Percentiles rank a stretch among this genome's conserved stretches.
phyloP scores from a whole-genome alignment of 2,329 filamentous ascomycete genomes.

The Falciphora oryzae region DNA sequence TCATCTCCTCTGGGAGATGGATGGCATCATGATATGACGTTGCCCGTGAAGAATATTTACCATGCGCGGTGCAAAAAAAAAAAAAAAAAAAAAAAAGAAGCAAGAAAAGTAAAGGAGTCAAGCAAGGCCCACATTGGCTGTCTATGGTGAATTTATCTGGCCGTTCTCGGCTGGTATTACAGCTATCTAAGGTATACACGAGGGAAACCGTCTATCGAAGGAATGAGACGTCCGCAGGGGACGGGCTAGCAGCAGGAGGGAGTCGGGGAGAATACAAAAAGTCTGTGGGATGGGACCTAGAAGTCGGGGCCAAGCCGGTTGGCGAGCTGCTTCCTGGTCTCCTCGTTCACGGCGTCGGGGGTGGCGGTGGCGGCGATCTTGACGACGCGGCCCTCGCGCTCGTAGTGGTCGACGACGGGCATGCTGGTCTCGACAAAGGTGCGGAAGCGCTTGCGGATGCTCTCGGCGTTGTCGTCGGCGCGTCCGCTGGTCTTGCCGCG shows the following conservation, averaged over 20 bases:
- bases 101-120: background rate
- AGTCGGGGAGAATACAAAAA: background rate
- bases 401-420: conserved; percentile 88
- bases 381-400: conserved; percentile 69
- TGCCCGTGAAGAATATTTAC: background rate
- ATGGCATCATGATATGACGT: background rate
- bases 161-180: background rate
- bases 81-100: background rate
- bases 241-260: background rate
- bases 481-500: conserved; percentile 89
- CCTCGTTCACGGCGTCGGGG: conserved; percentile 56
- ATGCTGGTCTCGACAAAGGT: conserved; percentile 95
- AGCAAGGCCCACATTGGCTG: background rate
- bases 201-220: background rate
- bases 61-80: background rate
- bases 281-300: conserved; percentile 15
- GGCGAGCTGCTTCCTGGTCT: conserved; percentile 44
- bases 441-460: conserved; percentile 92
- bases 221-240: background rate
- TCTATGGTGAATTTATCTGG: background rate
- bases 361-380: conserved; percentile 66
- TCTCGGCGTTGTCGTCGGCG: conserved; percentile 89
- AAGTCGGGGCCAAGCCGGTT: conserved; percentile 42
- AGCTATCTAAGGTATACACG: background rate
- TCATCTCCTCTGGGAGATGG: background rate